Evolutionary conservation across 2,329 filamentous ascomycete species (phyloP).

Genomic region (Metarhizium humberi): DNA sequence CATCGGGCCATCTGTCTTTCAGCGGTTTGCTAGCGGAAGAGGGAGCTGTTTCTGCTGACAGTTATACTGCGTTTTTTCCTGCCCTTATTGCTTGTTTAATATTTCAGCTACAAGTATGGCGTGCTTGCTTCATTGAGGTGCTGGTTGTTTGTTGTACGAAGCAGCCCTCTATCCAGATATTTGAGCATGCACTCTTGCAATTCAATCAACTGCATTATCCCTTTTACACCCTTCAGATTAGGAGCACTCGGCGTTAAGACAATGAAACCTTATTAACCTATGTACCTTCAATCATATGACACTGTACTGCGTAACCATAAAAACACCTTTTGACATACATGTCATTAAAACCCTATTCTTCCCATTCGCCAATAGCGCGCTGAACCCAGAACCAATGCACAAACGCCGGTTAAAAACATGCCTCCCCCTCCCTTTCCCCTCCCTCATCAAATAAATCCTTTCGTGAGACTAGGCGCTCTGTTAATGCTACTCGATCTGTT

Average conservation of each 20-base stretch:
- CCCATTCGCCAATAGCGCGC: neutral
- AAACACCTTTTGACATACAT: constrained; percentile 5
- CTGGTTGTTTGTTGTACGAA: no score
- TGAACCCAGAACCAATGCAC: neutral
- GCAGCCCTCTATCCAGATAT: no score
- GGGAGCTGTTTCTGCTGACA: no score
- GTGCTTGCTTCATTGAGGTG: no score
- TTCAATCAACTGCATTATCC: no score
- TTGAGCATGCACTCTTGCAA: no score
- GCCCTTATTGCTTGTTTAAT: no score
- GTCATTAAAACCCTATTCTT: constrained; percentile 1
- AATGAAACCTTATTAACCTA: constrained; percentile 5
- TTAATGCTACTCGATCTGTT: constrained; percentile 58
- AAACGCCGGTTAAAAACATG: constrained; percentile 1
- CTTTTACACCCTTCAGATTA: no score
- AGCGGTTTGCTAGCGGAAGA: no score
- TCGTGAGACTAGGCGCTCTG: constrained; percentile 59
- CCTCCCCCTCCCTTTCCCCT: neutral
- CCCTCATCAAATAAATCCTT: constrained; percentile 46
- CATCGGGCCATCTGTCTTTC: no score
- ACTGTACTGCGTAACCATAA: constrained; percentile 7
- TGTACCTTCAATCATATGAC: constrained; percentile 8
- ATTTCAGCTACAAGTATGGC: no score
- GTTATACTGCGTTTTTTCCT: no score
- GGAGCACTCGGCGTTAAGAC: neutral